Conservation (phyloP, 805 yeast genomes). For the Isabelozyma pseudorhagii region DNA sequence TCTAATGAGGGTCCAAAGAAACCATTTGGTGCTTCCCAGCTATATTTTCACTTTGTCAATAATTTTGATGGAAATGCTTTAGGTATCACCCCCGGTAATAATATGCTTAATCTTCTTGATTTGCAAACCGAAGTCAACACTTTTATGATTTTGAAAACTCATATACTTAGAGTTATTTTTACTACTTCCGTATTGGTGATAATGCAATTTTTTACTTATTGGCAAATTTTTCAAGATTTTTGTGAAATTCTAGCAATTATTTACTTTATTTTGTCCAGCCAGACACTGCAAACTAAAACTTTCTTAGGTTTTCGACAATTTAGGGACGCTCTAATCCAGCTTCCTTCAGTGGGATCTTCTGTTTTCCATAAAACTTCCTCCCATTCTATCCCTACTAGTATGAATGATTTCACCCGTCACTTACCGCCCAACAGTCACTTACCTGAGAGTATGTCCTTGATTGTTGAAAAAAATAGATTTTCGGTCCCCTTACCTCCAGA, state of each 20-base stretch:
- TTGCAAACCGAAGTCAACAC: constrained; percentile 11
- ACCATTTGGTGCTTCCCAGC: no score
- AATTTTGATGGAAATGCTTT: neutral
- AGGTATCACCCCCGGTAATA: constrained; percentile 1
- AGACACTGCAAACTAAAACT: neutral
- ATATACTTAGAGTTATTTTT: constrained; percentile 13
- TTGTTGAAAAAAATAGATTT: constrained; percentile 25
- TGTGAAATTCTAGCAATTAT: constrained; percentile 2
- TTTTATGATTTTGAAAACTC: constrained; percentile 12
- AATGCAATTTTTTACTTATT: neutral
- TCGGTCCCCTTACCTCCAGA: constrained; percentile 38
- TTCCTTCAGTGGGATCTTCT: constrained; percentile 2
- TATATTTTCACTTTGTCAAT: neutral
- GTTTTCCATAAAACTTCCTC: constrained; percentile 5
- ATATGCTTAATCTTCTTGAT: constrained; percentile 10
- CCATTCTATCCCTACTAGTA: constrained; percentile 5
- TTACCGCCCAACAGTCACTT: constrained; percentile 9
- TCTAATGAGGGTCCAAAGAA: no score
- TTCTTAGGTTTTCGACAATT: neutral
- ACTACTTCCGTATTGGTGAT: constrained; percentile 3
- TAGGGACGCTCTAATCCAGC: neutral
- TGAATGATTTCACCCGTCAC: constrained; percentile 3
- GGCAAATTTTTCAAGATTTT: neutral
- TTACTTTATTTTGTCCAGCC: constrained; percentile 4
- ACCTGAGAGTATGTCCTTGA: constrained; percentile 29